Evolutionary conservation across 164 flowering plant species (phyloP).

Genomic region (Taxillus chinensis): DNA sequence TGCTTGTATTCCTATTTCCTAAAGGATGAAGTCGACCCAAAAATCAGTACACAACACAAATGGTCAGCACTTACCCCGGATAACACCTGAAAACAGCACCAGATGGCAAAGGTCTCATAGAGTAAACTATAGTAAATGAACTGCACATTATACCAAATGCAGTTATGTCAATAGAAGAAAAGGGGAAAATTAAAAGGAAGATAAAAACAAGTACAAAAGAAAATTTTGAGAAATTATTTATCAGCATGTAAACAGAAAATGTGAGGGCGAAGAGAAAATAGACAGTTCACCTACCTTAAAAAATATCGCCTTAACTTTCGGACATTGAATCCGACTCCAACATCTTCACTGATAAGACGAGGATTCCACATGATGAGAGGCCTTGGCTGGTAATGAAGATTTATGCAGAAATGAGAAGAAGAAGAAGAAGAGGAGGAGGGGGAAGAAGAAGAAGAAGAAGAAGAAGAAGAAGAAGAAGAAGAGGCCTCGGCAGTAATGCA

Average conservation of each 20-base stretch:
- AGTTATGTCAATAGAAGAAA: neutral
- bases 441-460: too few relatives aligned
- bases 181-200: neutral
- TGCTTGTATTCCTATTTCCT: too few relatives aligned
- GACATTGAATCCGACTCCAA: slow-evolving; percentile 93
- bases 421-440: too few relatives aligned
- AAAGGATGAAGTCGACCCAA: too few relatives aligned
- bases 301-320: slow-evolving; percentile 68
- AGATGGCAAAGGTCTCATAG: slow-evolving; percentile 77
- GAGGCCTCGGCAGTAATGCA: too few relatives aligned
- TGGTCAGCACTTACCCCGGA: slow-evolving; percentile 60
- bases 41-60: neutral
- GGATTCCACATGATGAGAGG: slow-evolving; percentile 99
- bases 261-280: neutral
- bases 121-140: slow-evolving; percentile 72
- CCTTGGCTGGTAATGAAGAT: slow-evolving; percentile 51
- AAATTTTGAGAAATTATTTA: neutral
- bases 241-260: neutral
- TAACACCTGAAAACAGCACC: slow-evolving; percentile 96
- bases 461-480: too few relatives aligned
- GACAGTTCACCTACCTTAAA: slow-evolving; percentile 39
- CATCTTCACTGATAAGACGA: slow-evolving; percentile 88
- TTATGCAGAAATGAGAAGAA: neutral
- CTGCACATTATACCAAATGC: slow-evolving; percentile 32
- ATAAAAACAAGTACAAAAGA: neutral